Base-by-base conservation (phyloP, 2,329 filamentous ascomycete genomes). In the Stemphylium lycopersici region DNA sequence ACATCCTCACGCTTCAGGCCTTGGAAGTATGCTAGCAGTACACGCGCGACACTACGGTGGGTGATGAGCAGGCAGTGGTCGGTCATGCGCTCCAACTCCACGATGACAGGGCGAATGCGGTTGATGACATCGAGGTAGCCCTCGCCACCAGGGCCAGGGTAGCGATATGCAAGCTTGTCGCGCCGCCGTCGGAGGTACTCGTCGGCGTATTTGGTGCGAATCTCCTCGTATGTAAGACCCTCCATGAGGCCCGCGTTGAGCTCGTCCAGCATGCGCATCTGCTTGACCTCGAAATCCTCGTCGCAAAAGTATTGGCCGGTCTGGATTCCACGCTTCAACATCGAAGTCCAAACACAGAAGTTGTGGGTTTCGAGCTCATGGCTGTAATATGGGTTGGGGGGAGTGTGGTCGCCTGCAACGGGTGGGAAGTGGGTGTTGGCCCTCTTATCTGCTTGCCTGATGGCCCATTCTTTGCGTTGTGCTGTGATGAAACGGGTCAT, bases 281-380 rank as follows among this genome's bases (percentile, higher is more conserved):
- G 90, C 79, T 99, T 99, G 66, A 96, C 88, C 63, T 98, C 95
- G 73, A 93, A 76, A 48, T 96, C 91, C 18, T 98, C 93, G 61
- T 98, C 95, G 63, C 96, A 90, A 73, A 98, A 99, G 73, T 90
- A 89, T 61, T 95, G 87, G 0, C 90, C 92, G 0, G 93, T 96
- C 70, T 96, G 87, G 45, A 95, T 88, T 56, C 90, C 92, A 61
- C 95, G 90, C 72, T 90, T 89, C 59, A 99, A 84, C 93, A 98
- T 98, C 2, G 91, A 96, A 0, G 93, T 97, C 95, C 95, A 99
- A 13, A 99, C 91, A 74, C 95, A 99, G 72, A 97, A 98, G 72
- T 91, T 91, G 79, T 96, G 96, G 68, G 90, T 84, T 24, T 77
- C 76, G 16, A 62, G 58, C 12, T 76, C 73, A 38, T 62, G 67